Evolutionary conservation across 768 basidiomycete genomes (phyloP).

Genomic region (Collybia mongolica): DNA sequence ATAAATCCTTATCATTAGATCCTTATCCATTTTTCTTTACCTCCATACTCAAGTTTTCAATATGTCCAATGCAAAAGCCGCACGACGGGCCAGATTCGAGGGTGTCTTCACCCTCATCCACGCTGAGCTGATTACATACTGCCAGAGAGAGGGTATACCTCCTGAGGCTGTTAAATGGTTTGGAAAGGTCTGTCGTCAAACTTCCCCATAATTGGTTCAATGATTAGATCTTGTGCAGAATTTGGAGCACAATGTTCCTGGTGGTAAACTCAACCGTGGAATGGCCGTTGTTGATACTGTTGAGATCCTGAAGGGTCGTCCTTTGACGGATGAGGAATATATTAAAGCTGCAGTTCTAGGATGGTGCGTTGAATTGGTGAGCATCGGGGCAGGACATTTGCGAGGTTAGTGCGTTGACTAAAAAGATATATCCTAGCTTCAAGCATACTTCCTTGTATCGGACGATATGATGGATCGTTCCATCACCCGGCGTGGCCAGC

Average conservation of each 20-base stretch:
- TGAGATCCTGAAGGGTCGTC: constrained; percentile 76
- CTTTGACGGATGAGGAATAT: constrained; percentile 82
- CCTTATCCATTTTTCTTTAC: neutral
- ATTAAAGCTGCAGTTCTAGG: constrained; percentile 85
- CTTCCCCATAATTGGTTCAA: neutral
- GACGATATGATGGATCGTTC: constrained; percentile 98
- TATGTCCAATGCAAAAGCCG: constrained; percentile 20
- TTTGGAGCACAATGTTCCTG: constrained; percentile 92
- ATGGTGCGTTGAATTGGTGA: constrained; percentile 93
- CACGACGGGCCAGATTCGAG: constrained; percentile 63
- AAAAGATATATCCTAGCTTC: constrained; percentile 55
- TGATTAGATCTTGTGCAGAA: constrained; percentile 44
- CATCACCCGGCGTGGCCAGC: constrained; percentile 90
- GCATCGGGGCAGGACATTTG: constrained; percentile 20
- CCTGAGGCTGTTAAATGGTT: constrained; percentile 85
- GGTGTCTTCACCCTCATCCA: constrained; percentile 69
- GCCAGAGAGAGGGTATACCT: constrained; percentile 76
- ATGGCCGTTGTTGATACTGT: constrained; percentile 93
- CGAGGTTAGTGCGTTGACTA: neutral
- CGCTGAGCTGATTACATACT: constrained; percentile 72
- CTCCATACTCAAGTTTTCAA: neutral
- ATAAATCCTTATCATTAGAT: neutral
- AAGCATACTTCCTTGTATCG: constrained; percentile 95
- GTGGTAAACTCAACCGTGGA: constrained; percentile 96
- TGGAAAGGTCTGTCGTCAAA: constrained; percentile 54